Conservation (phyloP, 441 rosid genomes). For the Lepidium campestre region DNA sequence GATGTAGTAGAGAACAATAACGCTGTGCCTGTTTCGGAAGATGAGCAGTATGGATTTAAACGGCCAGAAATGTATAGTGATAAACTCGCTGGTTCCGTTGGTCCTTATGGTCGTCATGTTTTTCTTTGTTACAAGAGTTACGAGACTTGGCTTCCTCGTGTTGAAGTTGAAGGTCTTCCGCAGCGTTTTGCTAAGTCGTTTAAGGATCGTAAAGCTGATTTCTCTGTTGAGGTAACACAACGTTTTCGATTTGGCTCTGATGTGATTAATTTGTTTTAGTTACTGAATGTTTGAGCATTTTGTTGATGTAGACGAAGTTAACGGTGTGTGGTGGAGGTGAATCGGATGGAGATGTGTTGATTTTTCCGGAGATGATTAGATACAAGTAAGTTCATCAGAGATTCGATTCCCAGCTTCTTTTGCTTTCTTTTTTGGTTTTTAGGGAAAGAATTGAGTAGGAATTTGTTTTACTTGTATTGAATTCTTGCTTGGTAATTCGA, state of each 20-base stretch:
- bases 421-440: background rate
- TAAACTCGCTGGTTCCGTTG: slow-evolving; percentile 61
- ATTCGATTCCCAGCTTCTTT: background rate
- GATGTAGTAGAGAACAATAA: slow-evolving; percentile 23
- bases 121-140: slow-evolving; percentile 66
- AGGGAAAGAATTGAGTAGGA: background rate
- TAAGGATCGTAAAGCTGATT: slow-evolving; percentile 58
- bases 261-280: background rate
- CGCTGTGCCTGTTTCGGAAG: slow-evolving; percentile 33
- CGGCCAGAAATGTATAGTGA: slow-evolving; percentile 63
- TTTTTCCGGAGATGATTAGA: slow-evolving; percentile 88
- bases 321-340: slow-evolving; percentile 68
- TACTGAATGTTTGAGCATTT: background rate
- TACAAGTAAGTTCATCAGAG: slow-evolving; percentile 53
- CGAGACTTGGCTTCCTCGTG: slow-evolving; percentile 60
- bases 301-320: slow-evolving; percentile 46
- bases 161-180: slow-evolving; percentile 66
- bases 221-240: slow-evolving; percentile 43
- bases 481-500: background rate
- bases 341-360: slow-evolving; percentile 78
- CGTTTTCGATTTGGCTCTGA: background rate
- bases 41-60: slow-evolving; percentile 56
- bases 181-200: slow-evolving; percentile 54
- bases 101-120: slow-evolving; percentile 68
- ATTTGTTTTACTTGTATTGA: background rate